Percentiles rank a stretch among this genome's conserved stretches.
phyloP scores from a whole-genome alignment of 352 stramenopile species.

The Elongisporangium anandrum region DNA sequence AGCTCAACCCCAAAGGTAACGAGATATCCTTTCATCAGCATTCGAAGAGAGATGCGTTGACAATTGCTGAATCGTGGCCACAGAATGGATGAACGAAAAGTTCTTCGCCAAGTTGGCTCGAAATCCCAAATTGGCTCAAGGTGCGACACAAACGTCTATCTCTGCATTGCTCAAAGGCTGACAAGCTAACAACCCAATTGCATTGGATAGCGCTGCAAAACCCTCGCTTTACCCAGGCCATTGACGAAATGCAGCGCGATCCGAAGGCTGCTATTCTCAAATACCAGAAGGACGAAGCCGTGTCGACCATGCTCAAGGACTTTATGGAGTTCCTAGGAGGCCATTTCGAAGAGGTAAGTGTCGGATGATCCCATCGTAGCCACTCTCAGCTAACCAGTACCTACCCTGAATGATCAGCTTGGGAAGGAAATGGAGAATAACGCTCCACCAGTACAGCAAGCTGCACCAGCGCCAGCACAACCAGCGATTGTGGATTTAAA shows the following conservation, averaged over 20 bases:
- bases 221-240: constrained; percentile 59
- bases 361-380: background rate
- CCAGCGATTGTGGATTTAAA: constrained; percentile 61
- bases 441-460: constrained; percentile 7
- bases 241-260: constrained; percentile 67
- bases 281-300: constrained; percentile 57
- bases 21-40: too few relatives aligned
- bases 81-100: constrained; percentile 72
- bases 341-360: constrained; percentile 74
- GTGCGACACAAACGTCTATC: constrained; percentile 13
- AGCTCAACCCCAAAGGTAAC: constrained; percentile 60
- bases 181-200: background rate
- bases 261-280: constrained; percentile 51
- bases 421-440: constrained; percentile 35
- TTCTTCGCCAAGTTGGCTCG: constrained; percentile 68
- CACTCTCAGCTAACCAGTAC: too few relatives aligned
- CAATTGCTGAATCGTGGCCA: background rate
- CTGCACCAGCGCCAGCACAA: constrained; percentile 8
- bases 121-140: constrained; percentile 48
- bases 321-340: constrained; percentile 69
- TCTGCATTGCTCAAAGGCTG: background rate
- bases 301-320: constrained; percentile 57
- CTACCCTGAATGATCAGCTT: background rate
- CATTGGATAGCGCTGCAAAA: constrained; percentile 46
- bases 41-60: too few relatives aligned